phyloP scores from a whole-genome alignment of 2,329 filamentous ascomycete genomes.

The Proliferodiscus dingleyae region DNA sequence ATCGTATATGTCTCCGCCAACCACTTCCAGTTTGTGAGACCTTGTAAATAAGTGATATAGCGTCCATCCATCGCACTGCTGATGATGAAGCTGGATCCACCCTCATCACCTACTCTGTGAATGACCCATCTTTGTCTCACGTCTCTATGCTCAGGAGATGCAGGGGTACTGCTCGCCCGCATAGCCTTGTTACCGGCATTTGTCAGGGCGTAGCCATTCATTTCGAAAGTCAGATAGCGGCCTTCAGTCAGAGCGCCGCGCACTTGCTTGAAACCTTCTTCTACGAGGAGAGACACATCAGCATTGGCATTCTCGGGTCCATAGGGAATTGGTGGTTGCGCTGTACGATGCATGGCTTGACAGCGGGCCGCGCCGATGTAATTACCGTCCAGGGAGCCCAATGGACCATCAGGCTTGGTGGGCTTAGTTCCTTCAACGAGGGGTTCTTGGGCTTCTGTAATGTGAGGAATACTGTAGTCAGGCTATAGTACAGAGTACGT shows the following conservation, averaged over 20 bases:
- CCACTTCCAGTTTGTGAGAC: not conserved
- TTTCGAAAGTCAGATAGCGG: conserved; percentile 49
- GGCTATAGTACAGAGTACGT: conserved; percentile 31
- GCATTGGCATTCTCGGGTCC: conserved; percentile 32
- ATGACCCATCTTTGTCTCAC: conserved; percentile 45
- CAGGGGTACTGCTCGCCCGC: conserved; percentile 18
- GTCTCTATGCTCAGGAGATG: conserved; percentile 34
- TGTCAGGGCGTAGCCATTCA: conserved; percentile 38
- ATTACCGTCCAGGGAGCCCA: conserved; percentile 32
- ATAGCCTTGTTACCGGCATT: conserved; percentile 17
- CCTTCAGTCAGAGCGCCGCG: conserved; percentile 49
- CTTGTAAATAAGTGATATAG: conserved; percentile 25
- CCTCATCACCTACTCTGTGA: conserved; percentile 34
- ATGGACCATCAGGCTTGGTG: not conserved
- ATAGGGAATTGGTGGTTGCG: conserved; percentile 44
- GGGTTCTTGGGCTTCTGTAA: conserved; percentile 35
- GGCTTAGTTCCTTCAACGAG: not conserved
- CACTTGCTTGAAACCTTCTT: conserved; percentile 48
- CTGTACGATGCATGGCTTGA: conserved; percentile 33
- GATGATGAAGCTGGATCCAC: conserved; percentile 32
- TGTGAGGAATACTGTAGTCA: conserved; percentile 41
- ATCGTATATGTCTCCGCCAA: conserved; percentile 10
- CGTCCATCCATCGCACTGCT: conserved; percentile 36
- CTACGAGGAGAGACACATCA: conserved; percentile 37
- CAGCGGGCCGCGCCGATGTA: conserved; percentile 44